Evolutionary conservation across 2,329 filamentous ascomycete species (phyloP), one percentile per base, ranked within the genome.

Genomic region (Teratosphaeria pseudoeucalypti): DNA sequence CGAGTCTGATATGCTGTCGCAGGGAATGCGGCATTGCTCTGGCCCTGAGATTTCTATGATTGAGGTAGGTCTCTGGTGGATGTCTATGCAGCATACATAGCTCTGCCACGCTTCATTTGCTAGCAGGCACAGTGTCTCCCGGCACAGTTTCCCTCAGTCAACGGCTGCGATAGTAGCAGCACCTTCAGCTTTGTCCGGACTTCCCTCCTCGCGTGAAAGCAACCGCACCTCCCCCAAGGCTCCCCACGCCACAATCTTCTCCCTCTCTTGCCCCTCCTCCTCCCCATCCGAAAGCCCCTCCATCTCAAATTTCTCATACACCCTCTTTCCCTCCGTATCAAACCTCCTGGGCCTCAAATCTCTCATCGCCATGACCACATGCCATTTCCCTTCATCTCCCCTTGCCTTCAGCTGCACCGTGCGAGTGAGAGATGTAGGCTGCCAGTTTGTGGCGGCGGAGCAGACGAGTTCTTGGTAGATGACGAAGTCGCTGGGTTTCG

Each of bases 241-340:
- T 2, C 71, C 70, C 73, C 88, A 86, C 0, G 72, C 66, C 34
- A 91, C 60, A 6, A 78, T 78, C n/a, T 85, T 80, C 55, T 81
- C 77, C 0, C 87, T 87, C 61, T 86, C 80, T 59, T 87, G 81
- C 56, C 78, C 75, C 7, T 65, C 68, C 9, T 66, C 65, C 1
- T 74, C 75, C 0, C 82, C 82, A 12, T 83, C 84, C 11, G 84
- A 82, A 6, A 85, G 81, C 7, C 70, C 69, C 11, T 82, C 82
- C 65, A 85, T 85, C 67, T 95, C 90, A 64, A 95, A 94, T 60
- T 85, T 88, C 62, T 82, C 85, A 66, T 92, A 95, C 10, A 90
- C 74, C 10, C 90, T 81, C 62, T 87, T 79, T 0, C 90, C 90
- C 0, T 87, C 86, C 47, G 84, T 79, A 65, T 92, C 85, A 67